Evolutionary conservation across 305 asterid species (phyloP).

Genomic region (Fraxinus latifolia): DNA sequence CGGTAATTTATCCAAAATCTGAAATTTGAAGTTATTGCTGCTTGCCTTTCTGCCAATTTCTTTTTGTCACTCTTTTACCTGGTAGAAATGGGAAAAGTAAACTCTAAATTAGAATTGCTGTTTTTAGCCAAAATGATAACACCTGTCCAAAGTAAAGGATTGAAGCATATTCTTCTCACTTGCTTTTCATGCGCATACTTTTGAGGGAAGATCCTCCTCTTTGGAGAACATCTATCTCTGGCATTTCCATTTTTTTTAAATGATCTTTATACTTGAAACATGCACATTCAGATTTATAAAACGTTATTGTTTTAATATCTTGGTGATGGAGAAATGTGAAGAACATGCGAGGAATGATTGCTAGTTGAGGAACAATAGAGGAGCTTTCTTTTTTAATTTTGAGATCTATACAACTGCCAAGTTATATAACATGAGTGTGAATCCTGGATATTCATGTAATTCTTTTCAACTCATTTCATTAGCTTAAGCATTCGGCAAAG

Average conservation of each 20-base stretch:
- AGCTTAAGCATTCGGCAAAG: not conserved
- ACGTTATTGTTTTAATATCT: not conserved
- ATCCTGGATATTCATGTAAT: not conserved
- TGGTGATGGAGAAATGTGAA: not conserved
- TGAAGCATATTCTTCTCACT: not conserved
- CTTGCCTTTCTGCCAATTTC: not conserved
- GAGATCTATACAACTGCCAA: not conserved
- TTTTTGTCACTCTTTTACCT: not conserved
- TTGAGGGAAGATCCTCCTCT: not conserved
- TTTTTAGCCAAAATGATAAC: not conserved
- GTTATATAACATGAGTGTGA: not conserved
- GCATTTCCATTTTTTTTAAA: not conserved
- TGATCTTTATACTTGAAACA: not conserved
- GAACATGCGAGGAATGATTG: not conserved
- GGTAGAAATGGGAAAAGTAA: not conserved
- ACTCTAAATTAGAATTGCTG: not conserved
- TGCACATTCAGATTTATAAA: not conserved
- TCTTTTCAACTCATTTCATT: not conserved
- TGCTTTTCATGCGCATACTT: not conserved
- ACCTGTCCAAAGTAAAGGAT: not conserved
- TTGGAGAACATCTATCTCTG: not conserved
- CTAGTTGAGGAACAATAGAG: not conserved
- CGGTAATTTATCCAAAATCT: slow-evolving; percentile 38
- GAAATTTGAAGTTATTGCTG: not conserved
- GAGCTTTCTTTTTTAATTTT: not conserved